Conservation (phyloP, 805 yeast species). For the Saturnispora hagleri region DNA sequence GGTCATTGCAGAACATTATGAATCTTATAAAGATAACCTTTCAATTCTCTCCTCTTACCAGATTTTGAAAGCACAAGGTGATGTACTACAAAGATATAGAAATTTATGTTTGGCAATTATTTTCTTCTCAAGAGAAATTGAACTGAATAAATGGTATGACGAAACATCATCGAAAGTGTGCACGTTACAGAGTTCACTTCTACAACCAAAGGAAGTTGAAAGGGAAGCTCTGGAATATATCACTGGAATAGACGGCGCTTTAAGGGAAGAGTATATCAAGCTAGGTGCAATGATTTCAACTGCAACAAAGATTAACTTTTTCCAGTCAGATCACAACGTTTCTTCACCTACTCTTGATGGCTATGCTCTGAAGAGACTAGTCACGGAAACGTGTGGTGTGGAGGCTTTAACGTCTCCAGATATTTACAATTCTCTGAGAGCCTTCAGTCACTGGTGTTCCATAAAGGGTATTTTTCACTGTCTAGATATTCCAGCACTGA, state of each 20-base stretch:
- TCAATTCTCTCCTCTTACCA: conserved; percentile 36
- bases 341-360: conserved; percentile 41
- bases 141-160: conserved; percentile 37
- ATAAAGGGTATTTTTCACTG: conserved; percentile 38
- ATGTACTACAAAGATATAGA: conserved; percentile 27
- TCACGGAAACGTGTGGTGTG: conserved; percentile 32
- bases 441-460: conserved; percentile 48
- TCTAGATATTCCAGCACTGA: conserved; percentile 32
- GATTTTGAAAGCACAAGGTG: conserved; percentile 33
- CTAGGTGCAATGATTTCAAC: conserved; percentile 36
- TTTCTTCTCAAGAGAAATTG: conserved; percentile 42
- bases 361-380: conserved; percentile 30
- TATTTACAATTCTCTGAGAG: conserved; percentile 38
- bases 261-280: conserved; percentile 27
- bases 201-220: conserved; percentile 23
- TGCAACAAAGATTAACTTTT: conserved; percentile 41
- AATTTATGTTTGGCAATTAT: conserved; percentile 39
- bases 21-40: conserved; percentile 22
- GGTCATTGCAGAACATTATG: conserved; percentile 28
- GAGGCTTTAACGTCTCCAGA: conserved; percentile 30
- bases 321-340: conserved; percentile 48
- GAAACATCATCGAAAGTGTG: conserved; percentile 38
- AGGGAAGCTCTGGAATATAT: conserved; percentile 30
- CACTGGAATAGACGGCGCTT: conserved; percentile 19
- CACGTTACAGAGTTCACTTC: conserved; percentile 27